Evolutionary conservation across 2,329 filamentous ascomycete species (phyloP).

Genomic region (Delphinella strobiligena): DNA sequence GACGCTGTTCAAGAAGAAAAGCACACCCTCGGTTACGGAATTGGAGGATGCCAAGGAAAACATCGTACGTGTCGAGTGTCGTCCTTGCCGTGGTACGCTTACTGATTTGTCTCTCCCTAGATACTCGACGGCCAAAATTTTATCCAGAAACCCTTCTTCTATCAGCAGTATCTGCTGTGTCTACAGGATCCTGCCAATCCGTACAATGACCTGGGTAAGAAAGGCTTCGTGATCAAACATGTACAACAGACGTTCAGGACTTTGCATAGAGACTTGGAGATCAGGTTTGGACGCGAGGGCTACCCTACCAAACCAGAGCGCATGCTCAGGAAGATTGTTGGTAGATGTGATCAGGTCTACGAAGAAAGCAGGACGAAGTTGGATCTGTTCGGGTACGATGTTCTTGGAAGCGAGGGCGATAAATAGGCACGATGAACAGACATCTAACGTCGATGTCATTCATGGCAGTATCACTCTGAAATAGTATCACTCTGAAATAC

Average conservation of each 20-base stretch:
- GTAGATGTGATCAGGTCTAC: constrained; percentile 17
- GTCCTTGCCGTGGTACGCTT: too few relatives aligned
- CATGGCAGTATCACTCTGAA: too few relatives aligned
- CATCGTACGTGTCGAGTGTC: too few relatives aligned
- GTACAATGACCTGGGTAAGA: constrained; percentile 44
- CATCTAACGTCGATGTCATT: too few relatives aligned
- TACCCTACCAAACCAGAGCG: too few relatives aligned
- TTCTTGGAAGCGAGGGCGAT: background rate
- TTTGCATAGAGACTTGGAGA: constrained; percentile 10
- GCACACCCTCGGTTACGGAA: too few relatives aligned
- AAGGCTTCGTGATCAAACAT: constrained; percentile 36
- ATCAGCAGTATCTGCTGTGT: constrained; percentile 33
- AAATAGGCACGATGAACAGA: background rate
- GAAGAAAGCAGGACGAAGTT: constrained; percentile 13
- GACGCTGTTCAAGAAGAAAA: constrained; percentile 24
- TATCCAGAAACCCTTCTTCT: constrained; percentile 10
- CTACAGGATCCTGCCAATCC: constrained; percentile 49
- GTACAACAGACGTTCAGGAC: constrained; percentile 32
- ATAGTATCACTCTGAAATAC: too few relatives aligned
- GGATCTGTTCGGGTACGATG: constrained; percentile 9
- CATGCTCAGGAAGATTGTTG: constrained; percentile 16
- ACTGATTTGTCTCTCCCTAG: too few relatives aligned
- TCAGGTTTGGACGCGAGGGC: constrained; percentile 4
- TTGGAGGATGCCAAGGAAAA: too few relatives aligned
- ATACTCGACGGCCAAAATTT: background rate